Base-by-base conservation (phyloP, 306 rosid species). In the Quercus ilex region DNA sequence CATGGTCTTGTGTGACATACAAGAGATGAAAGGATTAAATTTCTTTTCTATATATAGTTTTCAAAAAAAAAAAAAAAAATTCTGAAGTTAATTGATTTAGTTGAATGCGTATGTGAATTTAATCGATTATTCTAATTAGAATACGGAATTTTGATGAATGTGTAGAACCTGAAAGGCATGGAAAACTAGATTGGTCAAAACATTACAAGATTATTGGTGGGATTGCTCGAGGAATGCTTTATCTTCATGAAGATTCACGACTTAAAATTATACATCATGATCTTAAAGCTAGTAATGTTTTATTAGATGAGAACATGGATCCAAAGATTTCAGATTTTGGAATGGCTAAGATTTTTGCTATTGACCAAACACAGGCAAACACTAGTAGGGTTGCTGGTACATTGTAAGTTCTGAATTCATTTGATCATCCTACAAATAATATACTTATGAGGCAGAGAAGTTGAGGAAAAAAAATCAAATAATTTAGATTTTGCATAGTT, bases 261-360 rank as follows among this genome's bases (percentile, higher is more conserved):
- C 87, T 79, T 65, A 68, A 59, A 80, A 77, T 87, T 9, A 85
- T 85, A 65, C 86, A 82, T 25, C 81, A 73, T 9, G 90, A 87
- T 84, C 77, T 82, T 1, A 87, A 82, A 85, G 69, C 87, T 6
- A 70, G 86, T 31, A 90, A 88, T 28, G 41, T 90, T 28, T 62
- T 88, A 12, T 33, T 90, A 69, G 88, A 90, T 73, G 78, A 2
- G 3, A 28, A 83, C 51, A 79, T 88, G 74, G 77, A 86, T 51
- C 68, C 87, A 55, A 90, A 88, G 55, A 83, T 90, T 28, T 56
- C 92, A 4, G 87, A 90, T 25, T 88, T 88, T 81, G 91, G 89
- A 0, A 55, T 80, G 85, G 85, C 90, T 60, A 82, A 76, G 43
- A 80, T 87, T 25, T 58, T 87, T 26, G 75, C 68, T 35, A 62